Base-by-base conservation (phyloP, 1,284 basidiomycete genomes). In the Schizopora paradoxa region DNA sequence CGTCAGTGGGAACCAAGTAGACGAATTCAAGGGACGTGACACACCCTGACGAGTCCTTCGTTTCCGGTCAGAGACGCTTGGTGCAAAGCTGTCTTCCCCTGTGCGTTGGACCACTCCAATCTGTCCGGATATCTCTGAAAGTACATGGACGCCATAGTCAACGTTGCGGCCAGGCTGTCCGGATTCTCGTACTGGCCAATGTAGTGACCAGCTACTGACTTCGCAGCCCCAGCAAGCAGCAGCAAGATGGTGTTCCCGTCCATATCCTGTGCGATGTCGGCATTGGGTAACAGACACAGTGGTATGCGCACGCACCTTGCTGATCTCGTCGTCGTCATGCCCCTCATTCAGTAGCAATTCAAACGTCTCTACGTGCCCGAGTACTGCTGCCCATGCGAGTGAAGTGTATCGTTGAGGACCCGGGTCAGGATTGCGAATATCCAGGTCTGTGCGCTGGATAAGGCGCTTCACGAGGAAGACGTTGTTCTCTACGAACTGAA, bases 211-310 rank as follows among this genome's bases (percentile, higher is more conserved):
- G 68, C 64, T 19, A 70, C 56, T 2, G 74, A 68, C 10, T 80
- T 77, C 39, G 77, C 80, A 35, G 84, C 72, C 49, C 90, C 87
- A 16, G 91, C 88, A 14, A 95, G 76, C 11, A 93, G 71, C 68
- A 92, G 89, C 45, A 94, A 79, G 41, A 94, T 85, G 1, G 91
- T 94, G 60, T 92, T 92, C 60, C 87, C 86, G 58, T 93, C 90
- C 6, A 77, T 76, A 62, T 95, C 91, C 91, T 94, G 54, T 33
- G 41, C 32, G 29, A 47, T 43, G 33, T 3, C n/a, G 26, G 26
- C 22, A 23, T 32, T 37, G 37, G 28, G n/a, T 43, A 37, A 16
- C 43, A 31, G 8, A 34, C n/a, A 27, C 39, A 35, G 29, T 41
- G 43, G 13, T 41, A 41, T 18, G 41, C 38, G 16, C 16, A 70